Percentiles rank a stretch among this genome's conserved stretches.
Conservation (phyloP, 495 filamentous ascomycete species). For the Filosporella fistucella region DNA sequence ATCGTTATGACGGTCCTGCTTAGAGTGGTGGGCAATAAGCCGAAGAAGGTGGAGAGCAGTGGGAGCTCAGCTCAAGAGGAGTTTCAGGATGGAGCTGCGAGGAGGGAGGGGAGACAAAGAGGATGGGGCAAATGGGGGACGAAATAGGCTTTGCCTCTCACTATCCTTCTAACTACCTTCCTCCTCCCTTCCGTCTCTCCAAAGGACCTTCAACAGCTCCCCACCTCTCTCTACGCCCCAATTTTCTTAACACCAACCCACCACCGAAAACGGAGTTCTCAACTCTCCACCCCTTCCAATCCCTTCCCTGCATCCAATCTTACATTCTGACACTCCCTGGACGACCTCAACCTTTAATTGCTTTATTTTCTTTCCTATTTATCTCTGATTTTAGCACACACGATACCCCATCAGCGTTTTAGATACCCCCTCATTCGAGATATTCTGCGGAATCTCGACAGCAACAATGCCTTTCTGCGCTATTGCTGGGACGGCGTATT, state of each 20-base stretch:
- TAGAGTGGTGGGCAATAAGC: constrained; percentile 52
- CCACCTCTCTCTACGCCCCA: too few species aligned
- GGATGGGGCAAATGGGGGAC: constrained; percentile 55
- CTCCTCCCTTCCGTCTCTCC: too few species aligned
- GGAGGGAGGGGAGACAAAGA: constrained; percentile 61
- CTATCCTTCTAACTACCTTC: neutral
- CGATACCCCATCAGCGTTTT: constrained; percentile 57
- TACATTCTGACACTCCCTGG: neutral
- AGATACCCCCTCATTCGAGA: constrained; percentile 35
- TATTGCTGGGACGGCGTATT: constrained; percentile 55
- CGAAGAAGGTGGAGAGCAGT: constrained; percentile 40
- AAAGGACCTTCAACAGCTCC: constrained; percentile 15
- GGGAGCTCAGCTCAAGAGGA: constrained; percentile 40
- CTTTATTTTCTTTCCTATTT: constrained; percentile 12
- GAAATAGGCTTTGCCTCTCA: constrained; percentile 1
- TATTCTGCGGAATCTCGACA: constrained; percentile 26
- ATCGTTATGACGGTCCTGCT: constrained; percentile 63
- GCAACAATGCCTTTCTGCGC: constrained; percentile 54
- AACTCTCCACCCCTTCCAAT: too few species aligned
- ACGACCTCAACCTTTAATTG: constrained; percentile 5
- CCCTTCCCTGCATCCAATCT: too few species aligned
- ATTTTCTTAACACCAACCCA: too few species aligned
- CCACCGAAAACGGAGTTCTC: too few species aligned
- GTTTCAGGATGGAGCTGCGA: constrained; percentile 65
- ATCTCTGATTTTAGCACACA: constrained; percentile 26